Conservation (phyloP, 2,329 filamentous ascomycete genomes). For the Purpureocillium takamizusanense region DNA sequence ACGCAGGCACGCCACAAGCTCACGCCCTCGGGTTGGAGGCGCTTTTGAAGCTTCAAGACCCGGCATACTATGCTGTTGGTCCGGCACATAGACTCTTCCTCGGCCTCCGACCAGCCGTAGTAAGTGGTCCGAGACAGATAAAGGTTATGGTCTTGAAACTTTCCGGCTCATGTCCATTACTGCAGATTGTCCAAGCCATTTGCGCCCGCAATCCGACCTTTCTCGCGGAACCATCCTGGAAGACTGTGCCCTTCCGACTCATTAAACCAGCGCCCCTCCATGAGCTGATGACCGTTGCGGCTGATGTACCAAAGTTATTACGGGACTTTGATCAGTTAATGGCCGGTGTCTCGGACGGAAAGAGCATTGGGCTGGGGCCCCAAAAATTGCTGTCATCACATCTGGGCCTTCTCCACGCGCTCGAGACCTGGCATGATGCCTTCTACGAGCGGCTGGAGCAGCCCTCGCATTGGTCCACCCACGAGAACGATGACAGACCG, state of each 20-base stretch:
- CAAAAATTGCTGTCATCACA: neutral
- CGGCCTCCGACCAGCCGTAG: conserved; percentile 28
- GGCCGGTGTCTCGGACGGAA: no score
- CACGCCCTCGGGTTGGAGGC: conserved; percentile 25
- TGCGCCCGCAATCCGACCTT: conserved; percentile 19
- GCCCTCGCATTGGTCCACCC: neutral
- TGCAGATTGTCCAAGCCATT: conserved; percentile 21
- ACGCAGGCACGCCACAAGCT: conserved; percentile 11
- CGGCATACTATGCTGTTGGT: conserved; percentile 20
- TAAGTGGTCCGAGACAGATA: conserved; percentile 13
- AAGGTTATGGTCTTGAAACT: neutral
- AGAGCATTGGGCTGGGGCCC: no score
- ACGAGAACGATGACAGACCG: neutral
- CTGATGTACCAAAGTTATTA: conserved; percentile 13
- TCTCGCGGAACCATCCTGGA: conserved; percentile 19
- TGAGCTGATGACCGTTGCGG: conserved; percentile 21
- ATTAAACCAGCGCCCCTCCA: conserved; percentile 20
- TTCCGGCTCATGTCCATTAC: neutral
- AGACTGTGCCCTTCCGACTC: conserved; percentile 18
- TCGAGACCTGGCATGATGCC: neutral
- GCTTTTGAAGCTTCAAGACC: conserved; percentile 20
- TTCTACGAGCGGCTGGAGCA: neutral
- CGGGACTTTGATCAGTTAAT: conserved; percentile 4
- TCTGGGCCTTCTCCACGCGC: no score
- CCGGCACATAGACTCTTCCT: conserved; percentile 27